phyloP scores from a whole-genome alignment of 2,329 filamentous ascomycete species.

The Aspergillus brasiliensis region DNA sequence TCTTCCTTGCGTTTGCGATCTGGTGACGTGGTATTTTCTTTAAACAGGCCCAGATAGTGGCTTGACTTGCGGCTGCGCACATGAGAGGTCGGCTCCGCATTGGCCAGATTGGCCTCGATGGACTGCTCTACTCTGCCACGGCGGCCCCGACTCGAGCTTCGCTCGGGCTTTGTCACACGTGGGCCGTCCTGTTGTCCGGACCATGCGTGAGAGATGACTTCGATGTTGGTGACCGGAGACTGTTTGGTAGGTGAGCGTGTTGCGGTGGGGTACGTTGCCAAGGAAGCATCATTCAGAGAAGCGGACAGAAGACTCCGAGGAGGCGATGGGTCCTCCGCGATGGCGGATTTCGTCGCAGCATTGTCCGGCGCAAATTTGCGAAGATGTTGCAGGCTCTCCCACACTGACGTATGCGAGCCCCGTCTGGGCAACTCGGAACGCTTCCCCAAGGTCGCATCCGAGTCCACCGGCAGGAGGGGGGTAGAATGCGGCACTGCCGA shows the following conservation, averaged over 20 bases:
- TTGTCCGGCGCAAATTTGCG: conserved; percentile 27
- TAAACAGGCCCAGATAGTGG: conserved; percentile 66
- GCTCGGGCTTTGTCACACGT: conserved; percentile 31
- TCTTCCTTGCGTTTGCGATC: conserved; percentile 55
- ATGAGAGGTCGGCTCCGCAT: conserved; percentile 56
- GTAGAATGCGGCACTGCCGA: conserved; percentile 25
- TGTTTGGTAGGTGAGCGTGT: conserved; percentile 24
- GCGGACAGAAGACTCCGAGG: conserved; percentile 31
- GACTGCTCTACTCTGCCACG: conserved; percentile 59
- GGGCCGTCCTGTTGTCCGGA: conserved; percentile 26
- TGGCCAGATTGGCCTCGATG: conserved; percentile 64
- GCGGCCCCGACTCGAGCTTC: conserved; percentile 47
- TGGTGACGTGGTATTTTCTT: conserved; percentile 60
- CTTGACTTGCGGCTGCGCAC: conserved; percentile 66
- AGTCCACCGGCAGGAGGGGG: conserved; percentile 31
- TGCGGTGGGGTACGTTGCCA: conserved; percentile 24
- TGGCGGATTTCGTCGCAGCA: conserved; percentile 22
- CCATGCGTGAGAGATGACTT: conserved; percentile 25
- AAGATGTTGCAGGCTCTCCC: conserved; percentile 24
- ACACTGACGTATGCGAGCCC: conserved; percentile 17
- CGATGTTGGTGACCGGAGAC: conserved; percentile 20
- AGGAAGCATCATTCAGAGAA: conserved; percentile 30
- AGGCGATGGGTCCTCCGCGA: conserved; percentile 23
- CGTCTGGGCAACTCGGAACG: conserved; percentile 23
- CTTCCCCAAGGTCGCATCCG: conserved; percentile 27